phyloP scores from a whole-genome alignment of 805 yeast species.

The Metschnikowia proteae region DNA sequence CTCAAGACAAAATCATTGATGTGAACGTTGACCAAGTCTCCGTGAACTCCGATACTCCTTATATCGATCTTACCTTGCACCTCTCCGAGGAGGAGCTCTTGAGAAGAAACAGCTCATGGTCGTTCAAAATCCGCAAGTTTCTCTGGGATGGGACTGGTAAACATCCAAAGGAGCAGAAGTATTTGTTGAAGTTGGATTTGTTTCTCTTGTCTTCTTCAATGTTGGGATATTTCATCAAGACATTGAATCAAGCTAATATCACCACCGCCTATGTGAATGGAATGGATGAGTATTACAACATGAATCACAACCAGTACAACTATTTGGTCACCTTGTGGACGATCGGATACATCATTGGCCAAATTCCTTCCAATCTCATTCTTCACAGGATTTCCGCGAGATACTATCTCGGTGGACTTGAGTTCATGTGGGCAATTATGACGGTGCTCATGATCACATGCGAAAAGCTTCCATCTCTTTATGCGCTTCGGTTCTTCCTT shows the following conservation, averaged over 20 bases:
- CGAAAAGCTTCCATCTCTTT: conserved; percentile 11
- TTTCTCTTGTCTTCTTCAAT: conserved; percentile 23
- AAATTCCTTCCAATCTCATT: conserved; percentile 21
- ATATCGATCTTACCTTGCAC: conserved; percentile 9
- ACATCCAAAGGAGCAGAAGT: conserved; percentile 34
- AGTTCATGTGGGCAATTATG: conserved; percentile 41
- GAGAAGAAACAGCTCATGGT: conserved; percentile 18
- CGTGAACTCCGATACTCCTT: conserved; percentile 3
- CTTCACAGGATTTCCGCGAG: conserved; percentile 42
- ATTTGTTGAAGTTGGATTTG: conserved; percentile 32
- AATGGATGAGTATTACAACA: conserved; percentile 16
- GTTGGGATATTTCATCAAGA: conserved; percentile 19
- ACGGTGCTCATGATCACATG: conserved; percentile 26
- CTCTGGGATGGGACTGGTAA: conserved; percentile 38
- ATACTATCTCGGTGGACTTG: conserved; percentile 42
- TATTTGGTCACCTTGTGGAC: conserved; percentile 17
- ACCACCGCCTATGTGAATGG: conserved; percentile 19
- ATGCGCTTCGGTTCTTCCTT: conserved; percentile 19
- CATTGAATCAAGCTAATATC: conserved; percentile 18
- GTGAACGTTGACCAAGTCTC: conserved; percentile 3
- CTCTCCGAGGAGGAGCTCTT: conserved; percentile 18
- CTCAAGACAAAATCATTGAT: neutral
- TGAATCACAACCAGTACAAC: conserved; percentile 18
- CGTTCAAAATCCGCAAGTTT: conserved; percentile 24
- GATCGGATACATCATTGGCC: conserved; percentile 17